Evolutionary conservation across 176 grass and related monocot species (phyloP).

Genomic region (Carex pumila): DNA sequence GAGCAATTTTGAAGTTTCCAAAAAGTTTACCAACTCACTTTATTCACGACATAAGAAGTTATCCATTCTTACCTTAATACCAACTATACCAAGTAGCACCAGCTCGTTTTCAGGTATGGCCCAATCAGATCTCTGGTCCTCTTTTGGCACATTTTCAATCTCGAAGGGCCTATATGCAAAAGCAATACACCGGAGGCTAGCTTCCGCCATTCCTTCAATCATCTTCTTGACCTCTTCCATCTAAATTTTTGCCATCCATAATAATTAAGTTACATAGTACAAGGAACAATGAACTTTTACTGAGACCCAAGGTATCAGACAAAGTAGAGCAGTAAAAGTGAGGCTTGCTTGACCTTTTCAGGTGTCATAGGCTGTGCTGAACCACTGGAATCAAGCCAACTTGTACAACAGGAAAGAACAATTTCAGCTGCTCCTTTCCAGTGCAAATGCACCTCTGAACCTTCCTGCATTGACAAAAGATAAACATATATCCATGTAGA

Average conservation of each 20-base stretch:
- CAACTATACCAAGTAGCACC: conserved; percentile 68
- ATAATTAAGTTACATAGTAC: background rate
- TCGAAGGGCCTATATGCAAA: conserved; percentile 66
- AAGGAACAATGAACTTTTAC: background rate
- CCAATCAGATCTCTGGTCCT: conserved; percentile 70
- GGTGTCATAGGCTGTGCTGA: conserved; percentile 46
- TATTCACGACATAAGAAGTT: background rate
- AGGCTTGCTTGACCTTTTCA: conserved; percentile 47
- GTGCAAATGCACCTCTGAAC: conserved; percentile 67
- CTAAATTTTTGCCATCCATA: conserved; percentile 27
- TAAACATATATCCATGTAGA: background rate
- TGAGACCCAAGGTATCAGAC: background rate
- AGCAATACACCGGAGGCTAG: conserved; percentile 76
- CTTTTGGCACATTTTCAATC: conserved; percentile 56
- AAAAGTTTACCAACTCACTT: background rate
- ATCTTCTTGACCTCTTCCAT: conserved; percentile 56
- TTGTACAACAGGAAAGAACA: conserved; percentile 67
- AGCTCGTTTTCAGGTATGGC: conserved; percentile 70
- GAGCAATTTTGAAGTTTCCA: background rate
- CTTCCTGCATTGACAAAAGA: conserved; percentile 40
- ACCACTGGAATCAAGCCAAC: conserved; percentile 63
- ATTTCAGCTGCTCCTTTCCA: conserved; percentile 99
- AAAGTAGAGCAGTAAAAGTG: background rate
- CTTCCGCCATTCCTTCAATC: conserved; percentile 77
- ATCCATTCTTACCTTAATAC: conserved; percentile 58